These are phyloP conservation scores for Aspergillus diversus DNA, from an alignment of 495 filamentous ascomycete species.

Conservation along the genomic window DNA sequence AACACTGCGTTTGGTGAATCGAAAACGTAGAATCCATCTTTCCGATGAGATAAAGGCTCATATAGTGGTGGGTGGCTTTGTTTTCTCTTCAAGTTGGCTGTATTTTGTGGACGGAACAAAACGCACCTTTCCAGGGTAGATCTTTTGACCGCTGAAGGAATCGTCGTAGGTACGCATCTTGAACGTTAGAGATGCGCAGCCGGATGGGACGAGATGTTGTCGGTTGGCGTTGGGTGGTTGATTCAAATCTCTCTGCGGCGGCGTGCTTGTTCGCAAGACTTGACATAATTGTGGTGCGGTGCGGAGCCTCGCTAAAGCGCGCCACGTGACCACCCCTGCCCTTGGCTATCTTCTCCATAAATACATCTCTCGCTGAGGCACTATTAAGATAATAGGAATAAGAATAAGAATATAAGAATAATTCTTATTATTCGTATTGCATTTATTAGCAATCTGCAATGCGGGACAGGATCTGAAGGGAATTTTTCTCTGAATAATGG, in stretches of 20 bases:
- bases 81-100: background rate
- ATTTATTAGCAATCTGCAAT: no score
- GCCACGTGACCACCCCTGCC: conserved; percentile 50
- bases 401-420: no score
- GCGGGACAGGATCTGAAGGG: no score
- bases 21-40: background rate
- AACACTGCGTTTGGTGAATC: conserved; percentile 1
- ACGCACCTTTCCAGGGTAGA: conserved; percentile 98
- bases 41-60: background rate
- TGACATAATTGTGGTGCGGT: conserved; percentile 55
- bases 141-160: conserved; percentile 95
- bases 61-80: background rate
- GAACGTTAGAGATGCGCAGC: conserved; percentile 59
- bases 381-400: background rate
- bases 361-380: background rate
- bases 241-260: conserved; percentile 51
- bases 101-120: conserved; percentile 25
- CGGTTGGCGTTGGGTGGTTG: conserved; percentile 56
- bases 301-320: conserved; percentile 51
- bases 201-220: conserved; percentile 41
- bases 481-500: no score
- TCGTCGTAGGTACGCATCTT: conserved; percentile 99
- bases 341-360: conserved; percentile 28
- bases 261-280: conserved; percentile 35
- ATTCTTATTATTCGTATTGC: no score